Evolutionary conservation across 2,329 filamentous ascomycete genomes (phyloP).

Genomic region (Aspergillus brunneoviolaceus): DNA sequence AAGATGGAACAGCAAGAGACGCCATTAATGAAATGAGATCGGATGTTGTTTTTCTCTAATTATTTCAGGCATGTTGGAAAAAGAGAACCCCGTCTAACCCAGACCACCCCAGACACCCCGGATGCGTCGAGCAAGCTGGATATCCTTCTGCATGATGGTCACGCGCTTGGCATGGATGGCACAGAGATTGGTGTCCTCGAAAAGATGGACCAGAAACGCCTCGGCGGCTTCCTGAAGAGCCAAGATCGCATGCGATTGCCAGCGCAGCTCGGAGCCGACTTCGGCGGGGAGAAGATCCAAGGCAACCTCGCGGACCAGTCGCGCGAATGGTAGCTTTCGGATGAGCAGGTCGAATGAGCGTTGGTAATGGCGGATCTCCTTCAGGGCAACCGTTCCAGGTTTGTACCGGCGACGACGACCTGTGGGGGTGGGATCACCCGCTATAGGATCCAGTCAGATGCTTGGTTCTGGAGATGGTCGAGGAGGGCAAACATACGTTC

Average conservation of each 20-base stretch:
- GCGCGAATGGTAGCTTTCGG: slow-evolving; percentile 54
- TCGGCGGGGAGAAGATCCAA: slow-evolving; percentile 59
- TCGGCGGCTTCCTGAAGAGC: slow-evolving; percentile 95
- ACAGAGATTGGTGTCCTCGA: slow-evolving; percentile 93
- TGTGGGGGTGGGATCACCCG: slow-evolving; percentile 70
- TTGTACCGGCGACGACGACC: slow-evolving; percentile 63
- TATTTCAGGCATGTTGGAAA: background rate
- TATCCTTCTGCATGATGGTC: slow-evolving; percentile 97
- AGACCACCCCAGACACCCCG: slow-evolving; percentile 73
- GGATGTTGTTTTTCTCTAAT: background rate
- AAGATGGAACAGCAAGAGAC: background rate
- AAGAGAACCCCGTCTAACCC: slow-evolving; percentile 45
- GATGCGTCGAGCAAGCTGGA: slow-evolving; percentile 83
- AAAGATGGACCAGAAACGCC: slow-evolving; percentile 93
- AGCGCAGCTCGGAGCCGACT: slow-evolving; percentile 70
- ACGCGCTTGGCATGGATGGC: slow-evolving; percentile 96
- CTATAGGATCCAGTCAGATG: slow-evolving; percentile 42
- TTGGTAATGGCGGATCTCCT: slow-evolving; percentile 90
- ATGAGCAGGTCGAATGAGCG: slow-evolving; percentile 84
- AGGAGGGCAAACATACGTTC: slow-evolving; percentile 30
- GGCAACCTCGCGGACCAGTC: slow-evolving; percentile 53
- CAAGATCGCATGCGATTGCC: slow-evolving; percentile 93
- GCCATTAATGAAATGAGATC: no score
- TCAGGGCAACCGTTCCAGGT: slow-evolving; percentile 80
- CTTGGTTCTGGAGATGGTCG: background rate